A percentile compares a stretch with the other conserved stretches of the same genome.
Evolutionary conservation across 805 yeast species (phyloP).

Genomic region (Suhomyces vadensis): DNA sequence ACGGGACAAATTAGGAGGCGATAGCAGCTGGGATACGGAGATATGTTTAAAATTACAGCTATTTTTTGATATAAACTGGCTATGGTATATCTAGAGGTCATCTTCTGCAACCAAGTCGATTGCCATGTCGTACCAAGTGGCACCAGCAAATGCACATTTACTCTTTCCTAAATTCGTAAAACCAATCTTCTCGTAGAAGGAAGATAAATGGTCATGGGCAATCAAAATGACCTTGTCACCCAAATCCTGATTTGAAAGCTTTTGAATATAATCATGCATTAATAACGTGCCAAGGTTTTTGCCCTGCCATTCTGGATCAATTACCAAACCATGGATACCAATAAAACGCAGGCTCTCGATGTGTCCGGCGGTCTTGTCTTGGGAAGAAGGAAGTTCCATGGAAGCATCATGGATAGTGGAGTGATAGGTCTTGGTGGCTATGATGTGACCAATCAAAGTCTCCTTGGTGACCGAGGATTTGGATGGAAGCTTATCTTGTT

Average conservation of each 20-base stretch:
- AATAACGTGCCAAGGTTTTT: conserved; percentile 80
- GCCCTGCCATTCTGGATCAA: conserved; percentile 77
- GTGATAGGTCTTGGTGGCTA: conserved; percentile 68
- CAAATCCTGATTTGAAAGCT: conserved; percentile 81
- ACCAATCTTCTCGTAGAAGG: conserved; percentile 81
- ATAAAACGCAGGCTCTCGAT: conserved; percentile 70
- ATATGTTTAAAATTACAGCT: too few species aligned
- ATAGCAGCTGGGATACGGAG: too few species aligned
- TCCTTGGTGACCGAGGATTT: conserved; percentile 57
- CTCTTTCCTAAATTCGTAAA: conserved; percentile 71
- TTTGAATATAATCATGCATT: conserved; percentile 87
- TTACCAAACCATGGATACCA: conserved; percentile 80
- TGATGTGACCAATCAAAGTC: conserved; percentile 73
- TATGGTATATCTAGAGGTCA: too few species aligned
- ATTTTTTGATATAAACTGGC: too few species aligned
- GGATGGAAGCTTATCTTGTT: conserved; percentile 42
- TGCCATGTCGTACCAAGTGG: conserved; percentile 60
- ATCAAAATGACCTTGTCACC: conserved; percentile 76
- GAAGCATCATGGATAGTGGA: conserved; percentile 53
- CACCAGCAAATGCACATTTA: conserved; percentile 57
- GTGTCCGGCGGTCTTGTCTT: conserved; percentile 54
- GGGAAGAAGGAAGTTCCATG: conserved; percentile 58
- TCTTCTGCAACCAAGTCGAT: conserved; percentile 47
- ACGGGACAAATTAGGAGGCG: too few species aligned
- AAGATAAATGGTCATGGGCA: conserved; percentile 65